Base-by-base conservation (phyloP, 2,329 filamentous ascomycete species). In the Aspergillus sp. region DNA sequence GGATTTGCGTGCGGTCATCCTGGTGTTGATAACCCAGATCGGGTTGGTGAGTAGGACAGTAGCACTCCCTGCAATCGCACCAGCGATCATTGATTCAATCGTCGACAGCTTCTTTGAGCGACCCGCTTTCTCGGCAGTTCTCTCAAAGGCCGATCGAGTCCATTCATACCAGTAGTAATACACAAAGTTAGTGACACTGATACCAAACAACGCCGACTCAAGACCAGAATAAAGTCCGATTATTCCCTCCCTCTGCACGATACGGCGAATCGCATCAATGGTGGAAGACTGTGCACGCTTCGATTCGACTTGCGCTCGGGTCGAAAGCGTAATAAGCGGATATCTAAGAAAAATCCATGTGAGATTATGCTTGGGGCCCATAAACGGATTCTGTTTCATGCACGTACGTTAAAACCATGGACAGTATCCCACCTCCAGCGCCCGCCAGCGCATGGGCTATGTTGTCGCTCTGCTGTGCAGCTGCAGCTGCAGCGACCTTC, bases 151-250 rank as follows among this genome's bases (percentile, higher is more conserved):
- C 50, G 89, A 83, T 58, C 93, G 88, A 62, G 92, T 95, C 90
- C 91, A 99, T 80, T 99, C 95, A 78, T 98, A 99, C 93, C 85
- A 99, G 83, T 98, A 99, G 80, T 99, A 99, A 83, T 99, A 99
- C 48, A 99, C 93, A 74, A 99, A 99, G 81, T 99, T 99, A 68
- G 95, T 99, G 66, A 99, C 88, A 76, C 90, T 95, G 80, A 99
- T 98, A 74, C 95, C 95, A 76, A 99, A 97, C 45, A 99, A 83
- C 51, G 95, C 95, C 61, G 90, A 96, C 75, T 96, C 91, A 58
- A 99, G 85, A 42, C 95, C 95, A 6, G 95, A 88, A 74, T 98
- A 99, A 36, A 99, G 86, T 32, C 95, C 95, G 2, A 85, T 80
- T 56, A 97, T 80, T 68, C 95, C 95, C 78, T 99, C 95, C 66